phyloP scores from a whole-genome alignment of 768 basidiomycete species.

The Suillus decipiens region DNA sequence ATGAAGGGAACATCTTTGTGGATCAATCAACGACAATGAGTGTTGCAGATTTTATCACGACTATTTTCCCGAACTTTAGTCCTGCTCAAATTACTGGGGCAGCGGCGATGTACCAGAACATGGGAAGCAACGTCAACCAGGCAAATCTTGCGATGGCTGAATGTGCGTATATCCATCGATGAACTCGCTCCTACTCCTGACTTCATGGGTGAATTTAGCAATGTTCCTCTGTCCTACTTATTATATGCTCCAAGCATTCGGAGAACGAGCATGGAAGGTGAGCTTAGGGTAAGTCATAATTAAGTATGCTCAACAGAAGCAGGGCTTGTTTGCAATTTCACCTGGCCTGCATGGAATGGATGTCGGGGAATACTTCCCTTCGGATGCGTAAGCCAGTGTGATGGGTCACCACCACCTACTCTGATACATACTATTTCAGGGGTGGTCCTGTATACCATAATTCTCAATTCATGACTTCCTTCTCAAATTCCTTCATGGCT shows the following conservation, averaged over 20 bases:
- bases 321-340: conserved; percentile 31
- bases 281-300: conserved; percentile 23
- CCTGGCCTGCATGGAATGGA: conserved; percentile 38
- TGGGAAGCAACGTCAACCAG: conserved; percentile 37
- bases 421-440: background rate
- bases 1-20: conserved; percentile 35
- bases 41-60: conserved; percentile 22
- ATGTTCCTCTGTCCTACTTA: conserved; percentile 30
- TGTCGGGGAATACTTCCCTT: conserved; percentile 42
- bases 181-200: background rate
- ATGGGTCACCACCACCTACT: background rate
- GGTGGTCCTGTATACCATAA: conserved; percentile 23
- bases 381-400: conserved; percentile 25
- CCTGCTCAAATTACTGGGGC: conserved; percentile 26
- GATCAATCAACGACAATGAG: conserved; percentile 23
- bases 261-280: conserved; percentile 29
- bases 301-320: background rate
- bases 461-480: conserved; percentile 30
- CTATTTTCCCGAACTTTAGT: conserved; percentile 42
- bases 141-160: conserved; percentile 41
- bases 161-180: conserved; percentile 25
- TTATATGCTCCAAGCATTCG: conserved; percentile 24
- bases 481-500: conserved; percentile 30
- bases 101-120: conserved; percentile 29
- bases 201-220: conserved; percentile 18